phyloP scores from a whole-genome alignment of 2,329 filamentous ascomycete species.

The Ophiognomonia clavigignenti-juglandacearum region DNA sequence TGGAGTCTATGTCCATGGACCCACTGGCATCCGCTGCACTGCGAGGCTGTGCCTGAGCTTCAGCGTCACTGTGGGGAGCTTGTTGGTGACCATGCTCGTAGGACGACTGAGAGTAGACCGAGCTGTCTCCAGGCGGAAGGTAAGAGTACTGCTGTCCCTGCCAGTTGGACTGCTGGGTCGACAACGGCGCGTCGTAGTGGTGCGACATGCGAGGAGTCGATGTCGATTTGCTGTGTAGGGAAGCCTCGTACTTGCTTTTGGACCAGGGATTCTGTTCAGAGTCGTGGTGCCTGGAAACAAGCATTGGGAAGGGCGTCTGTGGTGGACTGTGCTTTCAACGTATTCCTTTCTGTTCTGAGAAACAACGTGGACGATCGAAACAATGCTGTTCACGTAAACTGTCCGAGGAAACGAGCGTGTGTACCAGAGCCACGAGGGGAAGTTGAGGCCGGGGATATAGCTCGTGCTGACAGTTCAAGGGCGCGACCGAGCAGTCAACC shows the following conservation, averaged over 20 bases:
- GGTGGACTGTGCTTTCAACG: background rate
- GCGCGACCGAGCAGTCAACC: background rate
- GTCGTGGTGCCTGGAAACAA: slow-evolving; percentile 50
- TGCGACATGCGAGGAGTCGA: slow-evolving; percentile 53
- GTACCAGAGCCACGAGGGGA: slow-evolving; percentile 1
- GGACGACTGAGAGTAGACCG: slow-evolving; percentile 38
- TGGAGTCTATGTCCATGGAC: slow-evolving; percentile 62
- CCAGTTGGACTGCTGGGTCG: slow-evolving; percentile 53
- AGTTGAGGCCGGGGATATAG: slow-evolving; percentile 1
- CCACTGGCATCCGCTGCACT: slow-evolving; percentile 30
- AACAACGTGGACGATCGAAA: slow-evolving; percentile 7
- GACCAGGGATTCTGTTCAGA: slow-evolving; percentile 52
- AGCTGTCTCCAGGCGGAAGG: slow-evolving; percentile 39
- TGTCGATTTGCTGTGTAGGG: slow-evolving; percentile 38
- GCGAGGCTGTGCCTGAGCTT: slow-evolving; percentile 33
- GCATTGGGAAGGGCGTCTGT: slow-evolving; percentile 41
- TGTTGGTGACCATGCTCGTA: slow-evolving; percentile 40
- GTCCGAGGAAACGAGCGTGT: slow-evolving; percentile 7
- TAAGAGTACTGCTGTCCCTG: slow-evolving; percentile 48
- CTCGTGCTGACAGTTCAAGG: background rate
- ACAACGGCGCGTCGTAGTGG: slow-evolving; percentile 45
- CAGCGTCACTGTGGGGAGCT: slow-evolving; percentile 30
- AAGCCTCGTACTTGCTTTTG: slow-evolving; percentile 46
- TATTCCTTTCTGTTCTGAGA: background rate
- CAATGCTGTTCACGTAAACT: background rate